phyloP scores from a whole-genome alignment of 2,329 filamentous ascomycete species.

The Cladosporium sp. region DNA sequence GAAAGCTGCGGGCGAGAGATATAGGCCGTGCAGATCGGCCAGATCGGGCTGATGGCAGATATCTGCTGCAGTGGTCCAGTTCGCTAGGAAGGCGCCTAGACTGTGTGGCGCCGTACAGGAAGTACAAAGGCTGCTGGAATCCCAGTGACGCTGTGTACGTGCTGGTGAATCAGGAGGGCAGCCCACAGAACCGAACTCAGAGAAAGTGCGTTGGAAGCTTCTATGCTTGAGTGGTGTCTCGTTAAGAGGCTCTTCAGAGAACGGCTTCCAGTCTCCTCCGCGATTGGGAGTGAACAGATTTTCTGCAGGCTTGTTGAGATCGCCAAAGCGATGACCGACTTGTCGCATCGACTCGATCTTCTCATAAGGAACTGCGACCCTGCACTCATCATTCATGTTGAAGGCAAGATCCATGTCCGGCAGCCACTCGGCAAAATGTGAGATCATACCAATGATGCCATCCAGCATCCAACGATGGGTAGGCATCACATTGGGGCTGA shows the following conservation, averaged over 20 bases:
- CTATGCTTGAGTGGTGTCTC: slow-evolving; percentile 27
- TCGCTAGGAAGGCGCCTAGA: slow-evolving; percentile 59
- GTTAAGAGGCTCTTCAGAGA: slow-evolving; percentile 27
- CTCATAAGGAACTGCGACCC: slow-evolving; percentile 52
- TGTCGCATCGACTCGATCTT: slow-evolving; percentile 36
- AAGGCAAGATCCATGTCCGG: slow-evolving; percentile 62
- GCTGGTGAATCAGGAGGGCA: slow-evolving; percentile 62
- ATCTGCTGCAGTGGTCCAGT: slow-evolving; percentile 63
- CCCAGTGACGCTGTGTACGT: slow-evolving; percentile 58
- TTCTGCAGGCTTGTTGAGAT: slow-evolving; percentile 15
- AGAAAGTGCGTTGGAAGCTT: slow-evolving; percentile 36
- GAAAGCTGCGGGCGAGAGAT: slow-evolving; percentile 60
- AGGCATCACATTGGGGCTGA: slow-evolving; percentile 48
- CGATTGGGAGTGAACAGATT: slow-evolving; percentile 36
- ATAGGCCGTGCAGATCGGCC: slow-evolving; percentile 68
- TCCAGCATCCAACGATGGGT: slow-evolving; percentile 58
- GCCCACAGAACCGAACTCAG: slow-evolving; percentile 28
- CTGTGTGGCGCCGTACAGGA: slow-evolving; percentile 63
- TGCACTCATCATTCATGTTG: slow-evolving; percentile 59
- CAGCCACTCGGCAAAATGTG: slow-evolving; percentile 49
- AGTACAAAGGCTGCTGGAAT: slow-evolving; percentile 61
- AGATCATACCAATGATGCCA: slow-evolving; percentile 51
- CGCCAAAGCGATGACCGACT: slow-evolving; percentile 23
- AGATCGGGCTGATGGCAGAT: slow-evolving; percentile 76
- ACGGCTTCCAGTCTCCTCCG: slow-evolving; percentile 35